These are phyloP conservation scores for Tremella fuciformis DNA, from an alignment of 768 basidiomycete species.

Conservation along the genomic window DNA sequence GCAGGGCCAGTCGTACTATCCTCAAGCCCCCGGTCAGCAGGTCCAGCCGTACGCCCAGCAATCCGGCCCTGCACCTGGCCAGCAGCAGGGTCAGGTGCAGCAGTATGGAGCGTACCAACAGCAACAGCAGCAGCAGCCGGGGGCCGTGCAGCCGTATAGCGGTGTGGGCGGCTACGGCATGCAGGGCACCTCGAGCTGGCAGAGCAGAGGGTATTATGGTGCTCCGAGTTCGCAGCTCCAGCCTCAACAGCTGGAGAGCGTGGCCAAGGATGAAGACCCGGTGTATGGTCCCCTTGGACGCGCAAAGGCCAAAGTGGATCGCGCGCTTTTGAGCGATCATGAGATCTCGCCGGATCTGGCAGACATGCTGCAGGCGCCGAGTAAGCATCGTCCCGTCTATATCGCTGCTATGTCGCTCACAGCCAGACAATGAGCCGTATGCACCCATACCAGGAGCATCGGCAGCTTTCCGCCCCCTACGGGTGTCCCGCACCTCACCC, in stretches of 20 bases:
- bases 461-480: slow-evolving; percentile 24
- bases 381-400: slow-evolving; percentile 27
- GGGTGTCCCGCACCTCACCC: slow-evolving; percentile 23
- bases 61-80: too few relatives aligned
- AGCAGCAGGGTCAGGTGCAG: too few relatives aligned
- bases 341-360: slow-evolving; percentile 39
- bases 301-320: slow-evolving; percentile 36
- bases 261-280: slow-evolving; percentile 38
- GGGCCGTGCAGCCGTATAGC: too few relatives aligned
- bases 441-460: slow-evolving; percentile 15
- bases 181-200: too few relatives aligned
- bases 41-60: too few relatives aligned
- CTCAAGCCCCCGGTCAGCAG: too few relatives aligned
- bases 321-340: slow-evolving; percentile 30
- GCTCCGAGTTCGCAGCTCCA: slow-evolving; percentile 14
- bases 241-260: slow-evolving; percentile 32
- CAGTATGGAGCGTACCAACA: too few relatives aligned
- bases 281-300: slow-evolving; percentile 41
- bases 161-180: too few relatives aligned
- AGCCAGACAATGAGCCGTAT: slow-evolving; percentile 26
- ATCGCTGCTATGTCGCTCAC: slow-evolving; percentile 1
- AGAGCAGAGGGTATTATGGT: too few relatives aligned
- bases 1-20: too few relatives aligned
- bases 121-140: too few relatives aligned
- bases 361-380: slow-evolving; percentile 14